Conservation (phyloP, 2,329 filamentous ascomycete genomes). For the Penicillium sp. region DNA sequence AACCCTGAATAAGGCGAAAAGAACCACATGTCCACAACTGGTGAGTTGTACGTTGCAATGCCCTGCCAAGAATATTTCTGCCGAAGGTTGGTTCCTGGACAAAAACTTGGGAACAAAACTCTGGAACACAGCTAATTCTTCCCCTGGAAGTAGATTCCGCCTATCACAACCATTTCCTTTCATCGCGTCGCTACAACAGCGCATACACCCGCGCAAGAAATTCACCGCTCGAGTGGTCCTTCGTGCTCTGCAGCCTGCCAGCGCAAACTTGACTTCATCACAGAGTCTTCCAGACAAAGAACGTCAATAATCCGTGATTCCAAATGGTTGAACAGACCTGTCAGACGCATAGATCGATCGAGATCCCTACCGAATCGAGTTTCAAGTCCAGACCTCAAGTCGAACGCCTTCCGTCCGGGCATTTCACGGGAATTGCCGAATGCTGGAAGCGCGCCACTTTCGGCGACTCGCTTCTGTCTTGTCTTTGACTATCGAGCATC, state of each 20-base stretch:
- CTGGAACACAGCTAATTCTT: not conserved
- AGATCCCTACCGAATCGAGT: too few species aligned
- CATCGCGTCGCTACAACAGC: not conserved
- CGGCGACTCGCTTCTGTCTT: not conserved
- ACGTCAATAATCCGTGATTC: not conserved
- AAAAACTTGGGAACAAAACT: not conserved
- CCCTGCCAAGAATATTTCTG: not conserved
- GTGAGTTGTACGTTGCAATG: not conserved
- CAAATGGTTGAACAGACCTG: not conserved
- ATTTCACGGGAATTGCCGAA: not conserved
- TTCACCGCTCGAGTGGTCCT: not conserved
- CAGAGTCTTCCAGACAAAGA: not conserved
- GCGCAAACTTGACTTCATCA: not conserved
- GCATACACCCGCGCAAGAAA: not conserved
- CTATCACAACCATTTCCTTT: slow-evolving; percentile 6
- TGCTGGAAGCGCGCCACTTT: not conserved
- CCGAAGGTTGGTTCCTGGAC: not conserved
- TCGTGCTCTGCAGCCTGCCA: not conserved
- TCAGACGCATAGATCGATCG: not conserved
- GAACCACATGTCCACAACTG: not conserved
- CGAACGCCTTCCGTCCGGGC: not conserved
- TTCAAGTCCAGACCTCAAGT: not conserved
- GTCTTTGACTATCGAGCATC: not conserved
- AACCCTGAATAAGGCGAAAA: not conserved
- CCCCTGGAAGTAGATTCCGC: slow-evolving; percentile 3